These are phyloP conservation scores for Phialophora verrucosa DNA, from an alignment of 2,329 filamentous ascomycete genomes.

Conservation along the genomic window DNA sequence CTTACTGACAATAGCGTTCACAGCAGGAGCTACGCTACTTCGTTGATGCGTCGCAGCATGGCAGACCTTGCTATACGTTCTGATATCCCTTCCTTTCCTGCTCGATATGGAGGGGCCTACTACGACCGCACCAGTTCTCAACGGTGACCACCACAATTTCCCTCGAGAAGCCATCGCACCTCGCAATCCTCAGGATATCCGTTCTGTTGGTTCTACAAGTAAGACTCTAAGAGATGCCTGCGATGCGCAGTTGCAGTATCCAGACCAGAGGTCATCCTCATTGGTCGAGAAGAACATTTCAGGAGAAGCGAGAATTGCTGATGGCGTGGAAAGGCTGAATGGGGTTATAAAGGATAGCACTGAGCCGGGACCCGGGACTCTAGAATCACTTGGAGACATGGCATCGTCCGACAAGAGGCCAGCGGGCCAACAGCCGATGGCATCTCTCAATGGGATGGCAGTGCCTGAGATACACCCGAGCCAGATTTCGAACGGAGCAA, in stretches of 20 bases:
- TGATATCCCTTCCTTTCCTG: background rate
- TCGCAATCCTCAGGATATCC: conserved; percentile 12
- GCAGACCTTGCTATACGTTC: background rate
- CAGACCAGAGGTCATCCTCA: conserved; percentile 24
- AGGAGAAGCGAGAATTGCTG: background rate
- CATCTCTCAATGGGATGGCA: background rate
- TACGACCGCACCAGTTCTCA: conserved; percentile 6
- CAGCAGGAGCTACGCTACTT: background rate
- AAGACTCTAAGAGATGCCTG: background rate
- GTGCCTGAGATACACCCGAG: background rate
- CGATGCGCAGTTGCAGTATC: conserved; percentile 1
- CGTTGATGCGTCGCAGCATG: conserved; percentile 7
- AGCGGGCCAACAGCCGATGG: background rate
- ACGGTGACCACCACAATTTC: conserved; percentile 19
- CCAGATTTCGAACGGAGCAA: background rate
- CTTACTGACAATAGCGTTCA: background rate
- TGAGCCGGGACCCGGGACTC: background rate
- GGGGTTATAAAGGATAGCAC: background rate
- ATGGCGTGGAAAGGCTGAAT: background rate
- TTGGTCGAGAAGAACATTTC: background rate
- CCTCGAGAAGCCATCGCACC: conserved; percentile 18
- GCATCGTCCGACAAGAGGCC: background rate
- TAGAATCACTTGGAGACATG: background rate
- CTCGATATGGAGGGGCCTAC: conserved; percentile 25
- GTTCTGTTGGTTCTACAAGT: background rate